These are phyloP conservation scores for Pythium apleroticum DNA, from an alignment of 352 stramenopile genomes.

Conservation along the genomic window DNA sequence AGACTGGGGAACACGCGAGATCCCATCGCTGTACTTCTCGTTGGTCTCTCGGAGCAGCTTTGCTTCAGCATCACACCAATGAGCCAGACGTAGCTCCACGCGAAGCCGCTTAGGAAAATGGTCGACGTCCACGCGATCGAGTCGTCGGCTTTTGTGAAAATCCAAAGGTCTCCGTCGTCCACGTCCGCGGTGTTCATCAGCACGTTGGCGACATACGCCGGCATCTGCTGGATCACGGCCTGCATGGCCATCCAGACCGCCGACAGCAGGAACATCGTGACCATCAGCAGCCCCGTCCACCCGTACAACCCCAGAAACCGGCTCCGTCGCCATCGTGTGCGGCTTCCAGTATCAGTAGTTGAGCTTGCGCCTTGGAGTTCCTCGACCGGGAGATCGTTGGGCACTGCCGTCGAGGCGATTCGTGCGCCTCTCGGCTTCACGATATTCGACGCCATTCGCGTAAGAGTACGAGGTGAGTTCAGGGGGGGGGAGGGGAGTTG, in stretches of 20 bases:
- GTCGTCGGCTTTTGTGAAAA: not conserved
- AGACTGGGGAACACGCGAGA: not conserved
- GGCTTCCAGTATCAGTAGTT: not conserved
- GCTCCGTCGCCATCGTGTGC: not conserved
- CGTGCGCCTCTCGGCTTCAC: too few relatives aligned
- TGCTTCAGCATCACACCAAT: not conserved
- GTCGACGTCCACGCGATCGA: not conserved
- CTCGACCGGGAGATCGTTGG: too few relatives aligned
- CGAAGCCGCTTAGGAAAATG: conserved; percentile 9
- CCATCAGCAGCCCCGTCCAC: conserved; percentile 19
- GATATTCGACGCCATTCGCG: too few relatives aligned
- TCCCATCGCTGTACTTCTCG: not conserved
- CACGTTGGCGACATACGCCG: conserved; percentile 9
- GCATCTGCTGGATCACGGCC: conserved; percentile 19
- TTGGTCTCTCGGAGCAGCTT: not conserved
- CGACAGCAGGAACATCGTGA: conserved; percentile 19
- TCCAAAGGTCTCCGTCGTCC: conserved; percentile 28
- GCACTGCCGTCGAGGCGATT: too few relatives aligned
- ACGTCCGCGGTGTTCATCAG: conserved; percentile 18
- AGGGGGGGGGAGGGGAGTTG: too few relatives aligned
- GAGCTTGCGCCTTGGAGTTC: not conserved
- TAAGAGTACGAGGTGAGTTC: too few relatives aligned
- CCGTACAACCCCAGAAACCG: conserved; percentile 10
- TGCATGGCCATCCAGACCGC: conserved; percentile 6
- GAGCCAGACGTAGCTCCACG: not conserved